These are phyloP conservation scores for Cystofilobasidium macerans DNA, from an alignment of 768 basidiomycete genomes.

Conservation along the genomic window DNA sequence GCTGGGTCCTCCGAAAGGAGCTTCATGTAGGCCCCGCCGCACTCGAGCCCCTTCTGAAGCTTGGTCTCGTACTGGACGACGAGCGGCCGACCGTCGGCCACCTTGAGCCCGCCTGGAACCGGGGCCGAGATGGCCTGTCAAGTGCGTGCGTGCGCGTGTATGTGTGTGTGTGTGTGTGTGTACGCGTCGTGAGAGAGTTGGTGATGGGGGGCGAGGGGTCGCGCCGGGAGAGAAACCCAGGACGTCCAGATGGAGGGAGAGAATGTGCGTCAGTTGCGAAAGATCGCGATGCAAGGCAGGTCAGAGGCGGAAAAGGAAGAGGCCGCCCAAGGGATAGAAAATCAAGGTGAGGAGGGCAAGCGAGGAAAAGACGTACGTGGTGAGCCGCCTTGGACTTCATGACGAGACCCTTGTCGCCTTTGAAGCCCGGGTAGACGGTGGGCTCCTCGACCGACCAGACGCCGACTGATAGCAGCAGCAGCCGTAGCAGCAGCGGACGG, in stretches of 20 bases:
- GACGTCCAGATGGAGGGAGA: no score
- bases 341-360: neutral
- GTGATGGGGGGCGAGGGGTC: no score
- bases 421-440: slow-evolving; percentile 53
- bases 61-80: slow-evolving; percentile 99
- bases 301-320: neutral
- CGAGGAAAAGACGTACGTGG: slow-evolving; percentile 41
- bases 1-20: slow-evolving; percentile 49
- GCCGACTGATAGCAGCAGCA: no score
- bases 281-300: no score
- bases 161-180: no score
- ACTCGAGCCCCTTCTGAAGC: slow-evolving; percentile 97
- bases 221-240: neutral
- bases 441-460: slow-evolving; percentile 94
- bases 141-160: no score
- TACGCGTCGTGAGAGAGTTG: no score
- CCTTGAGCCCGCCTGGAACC: slow-evolving; percentile 64
- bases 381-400: slow-evolving; percentile 84
- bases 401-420: slow-evolving; percentile 82
- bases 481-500: no score
- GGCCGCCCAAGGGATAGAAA: no score
- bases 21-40: slow-evolving; percentile 98
- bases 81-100: slow-evolving; percentile 62
- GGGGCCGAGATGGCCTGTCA: slow-evolving; percentile 83
- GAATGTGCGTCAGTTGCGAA: no score